phyloP scores from a whole-genome alignment of 2,329 filamentous ascomycete genomes.

The Fusarium fracticaudum region DNA sequence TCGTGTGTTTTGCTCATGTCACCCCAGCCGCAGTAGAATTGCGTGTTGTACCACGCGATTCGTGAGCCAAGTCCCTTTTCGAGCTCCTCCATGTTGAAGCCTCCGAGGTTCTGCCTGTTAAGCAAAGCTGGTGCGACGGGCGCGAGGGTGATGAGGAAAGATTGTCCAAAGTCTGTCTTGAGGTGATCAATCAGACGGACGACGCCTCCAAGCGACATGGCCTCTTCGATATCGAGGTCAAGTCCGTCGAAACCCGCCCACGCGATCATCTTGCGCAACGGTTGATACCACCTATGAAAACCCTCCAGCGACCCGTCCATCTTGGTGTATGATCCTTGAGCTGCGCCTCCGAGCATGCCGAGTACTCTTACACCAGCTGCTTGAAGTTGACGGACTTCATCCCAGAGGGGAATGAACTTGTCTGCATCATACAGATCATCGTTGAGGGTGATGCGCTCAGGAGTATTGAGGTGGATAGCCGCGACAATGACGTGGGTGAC shows the following conservation, averaged over 20 bases:
- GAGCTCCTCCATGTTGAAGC: constrained; percentile 79
- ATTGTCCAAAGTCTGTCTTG: constrained; percentile 71
- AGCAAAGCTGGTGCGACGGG: constrained; percentile 79
- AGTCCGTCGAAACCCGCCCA: constrained; percentile 71
- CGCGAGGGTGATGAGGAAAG: constrained; percentile 80
- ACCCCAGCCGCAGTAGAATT: constrained; percentile 91
- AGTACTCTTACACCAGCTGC: constrained; percentile 78
- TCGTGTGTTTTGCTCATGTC: constrained; percentile 53
- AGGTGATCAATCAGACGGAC: constrained; percentile 72
- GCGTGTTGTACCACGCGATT: constrained; percentile 85
- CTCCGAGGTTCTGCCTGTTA: constrained; percentile 69
- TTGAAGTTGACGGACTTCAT: constrained; percentile 76
- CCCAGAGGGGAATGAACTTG: constrained; percentile 77
- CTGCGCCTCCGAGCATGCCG: constrained; percentile 86
- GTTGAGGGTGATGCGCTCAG: constrained; percentile 76
- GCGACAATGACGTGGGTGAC: constrained; percentile 84
- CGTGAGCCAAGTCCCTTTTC: constrained; percentile 69
- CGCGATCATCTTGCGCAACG: constrained; percentile 71
- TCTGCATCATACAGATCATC: constrained; percentile 73
- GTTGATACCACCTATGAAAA: constrained; percentile 79
- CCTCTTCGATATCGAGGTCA: constrained; percentile 81
- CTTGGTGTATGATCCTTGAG: constrained; percentile 71
- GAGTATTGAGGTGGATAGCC: constrained; percentile 80
- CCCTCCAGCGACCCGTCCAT: constrained; percentile 64
- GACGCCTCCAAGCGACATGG: constrained; percentile 71